Conservation (phyloP, 257 asterid species). For the Rubia yunnanensis region DNA sequence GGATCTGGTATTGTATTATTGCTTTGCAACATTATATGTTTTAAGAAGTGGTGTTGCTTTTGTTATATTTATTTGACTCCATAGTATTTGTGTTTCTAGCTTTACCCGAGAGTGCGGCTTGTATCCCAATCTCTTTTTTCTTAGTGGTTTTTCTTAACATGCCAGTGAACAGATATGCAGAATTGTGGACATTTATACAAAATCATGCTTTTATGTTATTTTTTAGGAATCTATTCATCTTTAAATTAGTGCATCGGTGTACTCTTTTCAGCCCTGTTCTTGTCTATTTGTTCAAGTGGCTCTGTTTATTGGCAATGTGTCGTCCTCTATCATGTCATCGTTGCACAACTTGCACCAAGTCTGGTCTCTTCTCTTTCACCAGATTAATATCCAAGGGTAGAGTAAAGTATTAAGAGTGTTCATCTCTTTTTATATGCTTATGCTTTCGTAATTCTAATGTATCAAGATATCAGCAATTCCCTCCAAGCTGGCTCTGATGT, state of each 20-base stretch:
- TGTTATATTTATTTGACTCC: too few species aligned
- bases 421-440: neutral
- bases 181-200: neutral
- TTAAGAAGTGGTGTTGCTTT: neutral
- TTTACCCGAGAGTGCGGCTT: too few species aligned
- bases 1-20: neutral
- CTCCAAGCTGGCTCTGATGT: neutral
- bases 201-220: too few species aligned
- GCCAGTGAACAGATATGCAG: neutral
- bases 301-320: neutral
- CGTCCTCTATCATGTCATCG: neutral
- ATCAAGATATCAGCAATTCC: neutral
- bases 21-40: too few species aligned
- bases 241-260: too few species aligned
- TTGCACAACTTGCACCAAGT: neutral
- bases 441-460: neutral
- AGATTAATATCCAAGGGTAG: neutral
- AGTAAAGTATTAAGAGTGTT: neutral
- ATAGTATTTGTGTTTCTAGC: too few species aligned
- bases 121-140: too few species aligned
- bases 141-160: too few species aligned
- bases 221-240: too few species aligned
- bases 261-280: neutral
- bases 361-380: neutral
- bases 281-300: neutral